Evolutionary conservation across 441 rosid genomes (phyloP).

Genomic region (Aquilaria agallochum): DNA sequence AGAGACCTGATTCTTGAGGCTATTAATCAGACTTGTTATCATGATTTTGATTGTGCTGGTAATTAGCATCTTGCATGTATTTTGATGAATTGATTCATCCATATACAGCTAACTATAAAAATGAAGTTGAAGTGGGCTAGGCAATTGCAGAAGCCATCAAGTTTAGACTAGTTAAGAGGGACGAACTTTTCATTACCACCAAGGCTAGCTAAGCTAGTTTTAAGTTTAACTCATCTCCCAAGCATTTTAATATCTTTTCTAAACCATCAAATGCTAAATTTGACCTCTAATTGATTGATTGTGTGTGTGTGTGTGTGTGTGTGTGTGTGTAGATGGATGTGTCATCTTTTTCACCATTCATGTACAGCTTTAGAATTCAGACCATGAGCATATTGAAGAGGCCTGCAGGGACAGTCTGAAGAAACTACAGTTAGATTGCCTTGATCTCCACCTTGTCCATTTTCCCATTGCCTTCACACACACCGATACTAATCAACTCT

Average conservation of each 20-base stretch:
- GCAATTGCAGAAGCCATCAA: conserved; percentile 72
- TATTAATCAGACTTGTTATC: conserved; percentile 72
- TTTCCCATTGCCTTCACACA: conserved; percentile 84
- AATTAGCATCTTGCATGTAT: conserved; percentile 5
- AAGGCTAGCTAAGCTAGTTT: conserved; percentile 38
- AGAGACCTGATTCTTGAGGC: conserved; percentile 67
- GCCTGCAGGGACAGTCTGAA: conserved; percentile 89
- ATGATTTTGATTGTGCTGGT: conserved; percentile 97
- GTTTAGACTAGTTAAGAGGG: conserved; percentile 71
- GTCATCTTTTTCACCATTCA: neutral
- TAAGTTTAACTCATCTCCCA: neutral
- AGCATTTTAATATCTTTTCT: no score
- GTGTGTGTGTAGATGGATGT: no score
- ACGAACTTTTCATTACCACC: conserved; percentile 86
- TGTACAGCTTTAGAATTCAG: conserved; percentile 89
- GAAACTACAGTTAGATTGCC: conserved; percentile 86
- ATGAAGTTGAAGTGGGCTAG: conserved; percentile 84
- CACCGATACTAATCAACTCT: conserved; percentile 37
- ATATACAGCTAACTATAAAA: conserved; percentile 73
- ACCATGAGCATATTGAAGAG: conserved; percentile 83
- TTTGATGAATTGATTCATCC: no score
- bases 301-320: no score
- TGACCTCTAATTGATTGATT: no score
- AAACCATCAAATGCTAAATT: no score
- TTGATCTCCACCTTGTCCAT: conserved; percentile 86